Base-by-base conservation (phyloP, 2,329 filamentous ascomycete species). In the Sporothrix variecibatus region DNA sequence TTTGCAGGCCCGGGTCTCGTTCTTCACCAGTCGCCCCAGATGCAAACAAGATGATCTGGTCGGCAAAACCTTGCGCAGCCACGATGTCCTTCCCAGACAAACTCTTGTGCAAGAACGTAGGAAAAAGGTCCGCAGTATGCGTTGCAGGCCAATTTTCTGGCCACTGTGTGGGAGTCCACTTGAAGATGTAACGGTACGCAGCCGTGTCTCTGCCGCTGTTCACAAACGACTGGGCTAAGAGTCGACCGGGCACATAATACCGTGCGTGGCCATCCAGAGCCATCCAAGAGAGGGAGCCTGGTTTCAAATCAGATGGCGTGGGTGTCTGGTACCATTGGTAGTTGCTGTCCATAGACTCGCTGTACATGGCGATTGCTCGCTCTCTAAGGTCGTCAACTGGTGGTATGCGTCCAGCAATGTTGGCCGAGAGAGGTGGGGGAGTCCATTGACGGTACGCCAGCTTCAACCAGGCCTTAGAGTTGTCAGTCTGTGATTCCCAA, bases 291-390 rank as follows among this genome's bases (percentile, higher is more conserved):
- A 70, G 28, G 1, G 40, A 15, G 9, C 67, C 67, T 0, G 67
- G 67, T 2, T 38, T 23, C 23, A 70, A 12, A 49, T 8, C 2
- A 2, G 67, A 70, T 3, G 67, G 67, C 4, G 12, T 6, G 7
- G 67, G 67, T n/a, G 67, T 56, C 49, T 70, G 67, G 15, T 56
- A 70, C 67, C 67, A 70, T n/a, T 20, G 7, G 31, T 70, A 70
- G 6, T 28, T 12, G 49, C 67, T 56, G 46, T 70, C 46, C 67
- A 70, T 70, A 1, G 26, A 9, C 11, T n/a, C 49, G 17, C 7
- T 23, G 31, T 70, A 70, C 31, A 56, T 28, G 17, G 12, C 2
- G 9, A 28, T 1, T 2, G 67, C 67, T 6, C 67, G 23, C 20
- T 26, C 17, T 1, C 67, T 46, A 6, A 70, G 67, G 28, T 40